Evolutionary conservation across 306 rosid genomes (phyloP).

Genomic region (Macrotyloma uniflorum): DNA sequence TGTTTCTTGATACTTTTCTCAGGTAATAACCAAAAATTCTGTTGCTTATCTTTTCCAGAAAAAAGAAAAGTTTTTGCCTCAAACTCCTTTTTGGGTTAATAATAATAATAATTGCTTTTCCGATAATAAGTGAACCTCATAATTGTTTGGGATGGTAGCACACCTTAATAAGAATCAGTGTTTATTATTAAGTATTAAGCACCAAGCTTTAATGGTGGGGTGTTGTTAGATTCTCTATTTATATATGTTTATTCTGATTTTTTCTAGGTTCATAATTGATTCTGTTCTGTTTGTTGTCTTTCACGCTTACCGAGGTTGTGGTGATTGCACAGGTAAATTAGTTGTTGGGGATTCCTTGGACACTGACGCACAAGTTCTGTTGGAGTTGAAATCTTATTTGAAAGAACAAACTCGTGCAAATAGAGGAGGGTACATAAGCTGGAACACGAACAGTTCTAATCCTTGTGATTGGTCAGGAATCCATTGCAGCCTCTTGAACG

Average conservation of each 20-base stretch:
- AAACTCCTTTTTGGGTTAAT: neutral
- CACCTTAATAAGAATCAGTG: neutral
- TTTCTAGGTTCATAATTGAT: slow-evolving; percentile 33
- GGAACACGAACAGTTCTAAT: slow-evolving; percentile 53
- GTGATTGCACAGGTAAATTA: slow-evolving; percentile 43
- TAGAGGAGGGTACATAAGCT: slow-evolving; percentile 57
- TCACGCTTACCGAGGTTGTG: slow-evolving; percentile 13
- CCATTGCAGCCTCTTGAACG: slow-evolving; percentile 43
- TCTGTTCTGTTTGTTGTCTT: neutral
- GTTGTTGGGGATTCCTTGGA: slow-evolving; percentile 56
- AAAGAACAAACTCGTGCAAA: slow-evolving; percentile 50
- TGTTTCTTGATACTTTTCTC: slow-evolving; percentile 53
- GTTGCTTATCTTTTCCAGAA: neutral
- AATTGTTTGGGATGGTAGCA: neutral
- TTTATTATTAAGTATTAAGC: neutral
- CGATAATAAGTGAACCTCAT: neutral
- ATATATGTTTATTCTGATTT: slow-evolving; percentile 10
- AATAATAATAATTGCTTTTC: neutral
- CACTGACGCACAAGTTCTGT: slow-evolving; percentile 59
- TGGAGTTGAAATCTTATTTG: slow-evolving; percentile 56
- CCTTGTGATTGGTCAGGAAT: slow-evolving; percentile 78
- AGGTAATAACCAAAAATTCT: slow-evolving; percentile 44
- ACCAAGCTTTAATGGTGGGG: neutral
- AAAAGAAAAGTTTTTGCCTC: neutral
- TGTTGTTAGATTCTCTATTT: slow-evolving; percentile 32